These are phyloP conservation scores for Kluyveromyces starmeri DNA, from an alignment of 805 yeast species.

Conservation along the genomic window DNA sequence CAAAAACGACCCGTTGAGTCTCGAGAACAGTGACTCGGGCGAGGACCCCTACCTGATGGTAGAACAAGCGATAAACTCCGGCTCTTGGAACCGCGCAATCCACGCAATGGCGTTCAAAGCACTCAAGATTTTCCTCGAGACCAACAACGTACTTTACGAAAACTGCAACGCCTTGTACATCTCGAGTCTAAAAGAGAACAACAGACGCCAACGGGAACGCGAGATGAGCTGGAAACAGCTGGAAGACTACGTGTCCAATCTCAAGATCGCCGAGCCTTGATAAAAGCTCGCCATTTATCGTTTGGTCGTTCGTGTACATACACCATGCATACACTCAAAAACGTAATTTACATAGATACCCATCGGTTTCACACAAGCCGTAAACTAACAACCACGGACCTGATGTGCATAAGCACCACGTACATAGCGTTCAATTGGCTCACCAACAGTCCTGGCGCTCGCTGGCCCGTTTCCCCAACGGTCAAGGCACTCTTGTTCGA, in stretches of 20 bases:
- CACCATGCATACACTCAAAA: too few species aligned
- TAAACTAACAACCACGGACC: too few species aligned
- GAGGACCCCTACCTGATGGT: conserved; percentile 31
- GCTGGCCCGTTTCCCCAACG: too few species aligned
- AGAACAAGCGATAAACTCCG: conserved; percentile 35
- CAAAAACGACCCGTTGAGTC: conserved; percentile 22
- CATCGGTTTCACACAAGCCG: too few species aligned
- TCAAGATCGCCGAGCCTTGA: conserved; percentile 13
- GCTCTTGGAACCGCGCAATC: conserved; percentile 91
- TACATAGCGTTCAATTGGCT: too few species aligned
- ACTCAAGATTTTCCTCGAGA: conserved; percentile 82
- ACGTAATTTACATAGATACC: too few species aligned
- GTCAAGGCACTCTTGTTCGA: too few species aligned
- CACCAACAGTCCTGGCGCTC: too few species aligned
- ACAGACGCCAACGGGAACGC: conserved; percentile 50
- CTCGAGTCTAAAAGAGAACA: conserved; percentile 67
- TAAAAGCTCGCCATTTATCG: too few species aligned
- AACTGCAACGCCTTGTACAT: conserved; percentile 85
- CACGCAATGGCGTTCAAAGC: conserved; percentile 88
- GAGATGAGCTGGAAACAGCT: conserved; percentile 64
- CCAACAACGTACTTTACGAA: conserved; percentile 83
- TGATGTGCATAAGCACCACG: too few species aligned
- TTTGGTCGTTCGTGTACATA: too few species aligned
- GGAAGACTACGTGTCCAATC: conserved; percentile 45
- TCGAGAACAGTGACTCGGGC: conserved; percentile 17